Base-by-base conservation (phyloP, 495 filamentous ascomycete species). In the Trichocladium antarcticum region DNA sequence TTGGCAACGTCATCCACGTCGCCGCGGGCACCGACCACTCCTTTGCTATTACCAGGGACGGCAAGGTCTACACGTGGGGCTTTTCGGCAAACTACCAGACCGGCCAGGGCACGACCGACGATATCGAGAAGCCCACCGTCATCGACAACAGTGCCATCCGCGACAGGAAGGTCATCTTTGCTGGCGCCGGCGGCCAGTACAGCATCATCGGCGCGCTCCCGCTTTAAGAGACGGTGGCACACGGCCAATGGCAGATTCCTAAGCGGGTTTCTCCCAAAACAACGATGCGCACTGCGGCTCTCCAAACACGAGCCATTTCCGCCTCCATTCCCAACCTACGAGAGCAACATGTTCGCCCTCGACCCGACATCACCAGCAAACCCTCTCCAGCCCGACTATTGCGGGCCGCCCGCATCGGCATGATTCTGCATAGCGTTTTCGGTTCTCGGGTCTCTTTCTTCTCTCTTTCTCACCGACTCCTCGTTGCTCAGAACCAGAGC, bases 51-150 rank as follows among this genome's bases (percentile, higher is more conserved):
- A 74, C 74, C 41, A 63, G 54, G 17, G 70, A 75, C 2, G 82
- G 84, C 10, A 68, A 71, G 37, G 82, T 79, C 6, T 85, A 77
- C 61, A 73, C 73, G 29, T 87, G 83, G 83, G 84, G 84, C 1
- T 85, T 85, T 66, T 77, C 71, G 19, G 68, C 63, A 37, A 77
- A 74, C 50, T 83, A 79, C 58, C 82, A 85, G 65, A 81, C 80
- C n/a, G 83, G 82, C 6, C 75, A 72, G 43, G 79, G 78, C 9
- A 74, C 70, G 5, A 67, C 64, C 2, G 76, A 79, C 15, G 79
- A 82, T 52, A 66, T 87, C 21, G 61, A 73, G 43, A 45, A 61
- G 11, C 79, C 84, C 0, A 83, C 73, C 1, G 57, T 72, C 17
- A 78, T 89, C 43, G 74, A 82, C 44, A 81, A 80, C 61, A 74